These are phyloP conservation scores for Monosporozyma unispora DNA, from an alignment of 805 yeast species.

Conservation along the genomic window DNA sequence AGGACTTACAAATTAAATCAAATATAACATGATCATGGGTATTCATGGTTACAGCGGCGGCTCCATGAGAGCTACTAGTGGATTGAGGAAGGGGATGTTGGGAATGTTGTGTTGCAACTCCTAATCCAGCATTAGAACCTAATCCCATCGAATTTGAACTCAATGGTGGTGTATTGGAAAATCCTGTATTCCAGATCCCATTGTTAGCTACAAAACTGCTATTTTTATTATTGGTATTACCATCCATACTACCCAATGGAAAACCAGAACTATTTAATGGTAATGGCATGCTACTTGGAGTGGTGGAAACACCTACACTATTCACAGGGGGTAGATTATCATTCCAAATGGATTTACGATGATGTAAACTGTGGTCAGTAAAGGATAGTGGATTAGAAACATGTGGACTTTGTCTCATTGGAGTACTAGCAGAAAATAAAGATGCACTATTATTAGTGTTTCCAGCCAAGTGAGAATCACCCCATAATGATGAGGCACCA, in stretches of 20 bases:
- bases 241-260: background rate
- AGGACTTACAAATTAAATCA: constrained; percentile 13
- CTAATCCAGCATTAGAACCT: background rate
- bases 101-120: background rate
- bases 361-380: constrained; percentile 1
- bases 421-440: background rate
- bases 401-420: background rate
- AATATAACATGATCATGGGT: constrained; percentile 4
- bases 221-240: background rate
- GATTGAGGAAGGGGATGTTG: background rate
- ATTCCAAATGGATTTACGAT: constrained; percentile 26
- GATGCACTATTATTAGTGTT: background rate
- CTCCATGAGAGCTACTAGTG: background rate
- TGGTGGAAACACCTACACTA: background rate
- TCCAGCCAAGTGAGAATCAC: background rate
- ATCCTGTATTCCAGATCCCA: background rate
- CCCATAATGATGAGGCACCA: background rate
- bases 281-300: background rate
- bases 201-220: background rate
- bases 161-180: background rate
- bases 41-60: background rate
- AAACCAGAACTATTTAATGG: background rate
- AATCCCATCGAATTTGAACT: background rate
- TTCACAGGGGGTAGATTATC: constrained; percentile 1
- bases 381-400: background rate